Conservation (phyloP, 2,329 filamentous ascomycete genomes). For the Aureobasidium namibiae region DNA sequence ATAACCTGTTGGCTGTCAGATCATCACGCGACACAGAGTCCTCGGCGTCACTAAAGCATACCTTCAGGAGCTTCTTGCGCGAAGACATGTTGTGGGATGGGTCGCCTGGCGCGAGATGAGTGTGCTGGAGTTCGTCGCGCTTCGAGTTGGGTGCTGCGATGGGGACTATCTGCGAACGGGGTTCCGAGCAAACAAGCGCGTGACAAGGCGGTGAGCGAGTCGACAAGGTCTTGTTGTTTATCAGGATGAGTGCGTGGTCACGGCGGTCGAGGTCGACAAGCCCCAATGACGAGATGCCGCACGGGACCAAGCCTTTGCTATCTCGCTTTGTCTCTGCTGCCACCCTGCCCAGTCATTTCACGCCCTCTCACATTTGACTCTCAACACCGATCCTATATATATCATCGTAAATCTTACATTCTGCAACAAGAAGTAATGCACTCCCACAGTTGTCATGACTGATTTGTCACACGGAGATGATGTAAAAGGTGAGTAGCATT, state of each 20-base stretch:
- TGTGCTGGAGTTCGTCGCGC: background rate
- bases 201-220: background rate
- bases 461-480: background rate
- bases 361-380: background rate
- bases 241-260: background rate
- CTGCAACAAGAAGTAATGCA: too few species aligned
- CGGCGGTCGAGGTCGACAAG: slow-evolving; percentile 8
- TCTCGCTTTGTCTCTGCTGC: background rate
- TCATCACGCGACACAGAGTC: background rate
- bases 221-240: slow-evolving; percentile 4
- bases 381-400: background rate
- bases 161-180: background rate
- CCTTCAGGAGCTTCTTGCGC: slow-evolving; percentile 32
- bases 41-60: slow-evolving; percentile 10
- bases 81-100: slow-evolving; percentile 25
- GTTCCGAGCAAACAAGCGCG: background rate
- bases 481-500: slow-evolving; percentile 1
- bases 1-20: slow-evolving; percentile 61
- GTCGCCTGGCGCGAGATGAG: slow-evolving; percentile 1
- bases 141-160: background rate
- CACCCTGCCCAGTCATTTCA: background rate
- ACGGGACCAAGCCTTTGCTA: slow-evolving; percentile 4
- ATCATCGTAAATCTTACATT: background rate
- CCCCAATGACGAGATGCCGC: slow-evolving; percentile 4
- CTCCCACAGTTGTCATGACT: too few species aligned